These are phyloP conservation scores for Xylariales sp. DNA, from an alignment of 2,329 filamentous ascomycete genomes.

Conservation along the genomic window DNA sequence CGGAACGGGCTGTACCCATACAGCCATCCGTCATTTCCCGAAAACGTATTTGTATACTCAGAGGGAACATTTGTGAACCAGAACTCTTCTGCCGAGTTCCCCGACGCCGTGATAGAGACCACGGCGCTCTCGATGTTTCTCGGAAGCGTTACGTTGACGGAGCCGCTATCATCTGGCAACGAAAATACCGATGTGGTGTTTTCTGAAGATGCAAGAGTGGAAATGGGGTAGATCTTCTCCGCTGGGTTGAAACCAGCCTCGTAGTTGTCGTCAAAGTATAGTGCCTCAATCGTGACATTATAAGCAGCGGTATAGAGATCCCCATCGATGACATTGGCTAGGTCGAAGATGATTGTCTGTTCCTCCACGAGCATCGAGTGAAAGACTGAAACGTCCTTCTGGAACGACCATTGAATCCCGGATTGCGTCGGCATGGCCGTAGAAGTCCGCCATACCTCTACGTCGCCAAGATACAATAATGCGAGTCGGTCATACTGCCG, in stretches of 20 bases:
- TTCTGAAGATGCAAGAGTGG: slow-evolving; percentile 33
- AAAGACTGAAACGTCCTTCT: slow-evolving; percentile 60
- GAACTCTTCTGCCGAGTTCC: slow-evolving; percentile 63
- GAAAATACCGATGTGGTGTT: slow-evolving; percentile 52
- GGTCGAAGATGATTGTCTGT: slow-evolving; percentile 59
- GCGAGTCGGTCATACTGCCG: slow-evolving; percentile 59
- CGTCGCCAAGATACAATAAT: slow-evolving; percentile 55
- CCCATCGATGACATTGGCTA: slow-evolving; percentile 51
- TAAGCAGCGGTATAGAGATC: slow-evolving; percentile 55
- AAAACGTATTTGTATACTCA: slow-evolving; percentile 50
- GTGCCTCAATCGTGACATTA: slow-evolving; percentile 54
- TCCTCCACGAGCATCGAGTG: slow-evolving; percentile 44
- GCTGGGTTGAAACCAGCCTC: slow-evolving; percentile 23
- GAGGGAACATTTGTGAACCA: slow-evolving; percentile 65
- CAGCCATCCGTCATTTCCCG: slow-evolving; percentile 39
- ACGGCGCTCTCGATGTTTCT: slow-evolving; percentile 53
- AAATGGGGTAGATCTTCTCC: slow-evolving; percentile 33
- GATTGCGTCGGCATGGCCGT: slow-evolving; percentile 56
- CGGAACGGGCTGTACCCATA: slow-evolving; percentile 62
- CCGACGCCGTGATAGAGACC: slow-evolving; percentile 59
- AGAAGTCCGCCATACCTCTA: slow-evolving; percentile 61
- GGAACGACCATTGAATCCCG: slow-evolving; percentile 50
- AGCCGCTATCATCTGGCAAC: slow-evolving; percentile 48
- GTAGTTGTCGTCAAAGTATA: slow-evolving; percentile 36
- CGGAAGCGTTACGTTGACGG: slow-evolving; percentile 46